Evolutionary conservation across 306 rosid species (phyloP).

Genomic region (Oemleria cerasiformis): DNA sequence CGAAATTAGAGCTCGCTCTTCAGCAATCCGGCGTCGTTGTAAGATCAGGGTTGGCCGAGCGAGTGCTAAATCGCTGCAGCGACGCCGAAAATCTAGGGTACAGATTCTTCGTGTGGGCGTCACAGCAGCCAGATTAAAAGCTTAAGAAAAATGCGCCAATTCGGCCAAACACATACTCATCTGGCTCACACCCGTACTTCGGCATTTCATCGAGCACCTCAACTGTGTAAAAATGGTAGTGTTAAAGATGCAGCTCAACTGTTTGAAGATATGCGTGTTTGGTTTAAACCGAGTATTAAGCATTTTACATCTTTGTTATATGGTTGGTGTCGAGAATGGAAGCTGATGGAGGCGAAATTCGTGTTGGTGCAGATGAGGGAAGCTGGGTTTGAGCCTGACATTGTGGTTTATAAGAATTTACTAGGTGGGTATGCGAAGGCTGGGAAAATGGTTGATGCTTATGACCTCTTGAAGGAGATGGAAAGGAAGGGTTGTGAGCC

Average conservation of each 20-base stretch:
- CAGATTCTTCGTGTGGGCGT: constrained; percentile 71
- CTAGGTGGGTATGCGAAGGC: constrained; percentile 69
- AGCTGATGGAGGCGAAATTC: constrained; percentile 69
- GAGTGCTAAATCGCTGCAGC: constrained; percentile 67
- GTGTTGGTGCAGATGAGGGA: constrained; percentile 77
- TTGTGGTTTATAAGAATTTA: constrained; percentile 73
- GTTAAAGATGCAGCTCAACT: constrained; percentile 72
- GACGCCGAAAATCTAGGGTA: constrained; percentile 84
- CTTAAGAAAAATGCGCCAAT: too few species aligned
- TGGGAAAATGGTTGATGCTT: constrained; percentile 76
- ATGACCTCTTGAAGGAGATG: constrained; percentile 77
- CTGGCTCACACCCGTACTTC: constrained; percentile 73
- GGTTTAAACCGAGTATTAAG: constrained; percentile 48
- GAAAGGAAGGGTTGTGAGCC: constrained; percentile 57
- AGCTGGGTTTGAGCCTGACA: constrained; percentile 61
- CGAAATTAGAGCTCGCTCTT: constrained; percentile 74
- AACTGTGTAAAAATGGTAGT: constrained; percentile 76
- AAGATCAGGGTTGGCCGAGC: constrained; percentile 65
- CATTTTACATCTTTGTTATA: constrained; percentile 85
- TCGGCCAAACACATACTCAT: constrained; percentile 75
- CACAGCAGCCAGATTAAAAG: constrained; percentile 53
- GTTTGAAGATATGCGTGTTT: constrained; percentile 69
- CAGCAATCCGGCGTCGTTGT: constrained; percentile 66
- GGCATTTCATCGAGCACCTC: constrained; percentile 91
- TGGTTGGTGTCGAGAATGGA: constrained; percentile 91